phyloP scores from a whole-genome alignment of 2,329 filamentous ascomycete species.

The Beauveria varroae region DNA sequence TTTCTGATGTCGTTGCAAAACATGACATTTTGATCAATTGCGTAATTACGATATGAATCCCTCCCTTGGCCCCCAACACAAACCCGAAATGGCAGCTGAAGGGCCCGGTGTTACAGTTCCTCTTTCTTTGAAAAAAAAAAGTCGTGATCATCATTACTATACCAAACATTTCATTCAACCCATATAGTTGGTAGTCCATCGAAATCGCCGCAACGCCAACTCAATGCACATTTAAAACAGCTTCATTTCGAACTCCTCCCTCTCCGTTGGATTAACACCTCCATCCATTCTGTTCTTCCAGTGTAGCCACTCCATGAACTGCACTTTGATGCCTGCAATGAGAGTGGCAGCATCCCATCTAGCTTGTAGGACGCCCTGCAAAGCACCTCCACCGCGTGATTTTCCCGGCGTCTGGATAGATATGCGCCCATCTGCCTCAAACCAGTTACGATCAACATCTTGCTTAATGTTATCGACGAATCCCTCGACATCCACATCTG shows the following conservation, averaged over 20 bases:
- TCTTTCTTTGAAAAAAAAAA: not conserved
- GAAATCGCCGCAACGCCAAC: not conserved
- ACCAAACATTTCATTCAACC: not conserved
- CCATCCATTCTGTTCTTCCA: conserved; percentile 20
- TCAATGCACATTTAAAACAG: conserved; percentile 2
- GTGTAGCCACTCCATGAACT: conserved; percentile 26
- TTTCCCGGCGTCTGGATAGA: conserved; percentile 32
- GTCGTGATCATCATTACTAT: not conserved
- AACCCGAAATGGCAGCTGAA: not conserved
- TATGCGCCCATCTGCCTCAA: conserved; percentile 24
- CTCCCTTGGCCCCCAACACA: not conserved
- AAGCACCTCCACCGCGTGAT: conserved; percentile 19
- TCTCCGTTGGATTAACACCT: not conserved
- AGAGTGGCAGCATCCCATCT: conserved; percentile 25
- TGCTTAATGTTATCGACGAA: conserved; percentile 36
- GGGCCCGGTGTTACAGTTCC: not conserved
- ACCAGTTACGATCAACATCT: conserved; percentile 41
- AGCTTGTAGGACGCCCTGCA: conserved; percentile 25
- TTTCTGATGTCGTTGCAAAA: not conserved
- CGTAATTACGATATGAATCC: not conserved
- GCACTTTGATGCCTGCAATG: conserved; percentile 23
- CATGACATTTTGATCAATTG: not conserved
- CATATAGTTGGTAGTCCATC: not conserved
- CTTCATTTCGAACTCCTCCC: not conserved
- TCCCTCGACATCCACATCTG: conserved; percentile 23